Base-by-base conservation (phyloP, 1,284 basidiomycete species). In the Cystobasidiaceae sp. region DNA sequence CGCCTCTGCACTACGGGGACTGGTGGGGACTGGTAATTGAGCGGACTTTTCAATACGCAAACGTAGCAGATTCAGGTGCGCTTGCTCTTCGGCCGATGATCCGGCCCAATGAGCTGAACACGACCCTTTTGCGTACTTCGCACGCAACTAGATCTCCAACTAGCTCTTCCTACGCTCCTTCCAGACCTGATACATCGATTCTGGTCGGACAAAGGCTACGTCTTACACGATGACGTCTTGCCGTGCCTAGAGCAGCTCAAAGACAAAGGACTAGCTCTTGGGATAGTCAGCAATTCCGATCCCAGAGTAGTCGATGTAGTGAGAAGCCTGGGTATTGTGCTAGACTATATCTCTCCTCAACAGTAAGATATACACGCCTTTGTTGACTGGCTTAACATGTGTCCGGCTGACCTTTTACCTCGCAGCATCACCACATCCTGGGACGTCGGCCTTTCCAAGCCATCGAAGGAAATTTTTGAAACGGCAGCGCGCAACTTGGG, bases 21-120 rank as follows among this genome's bases (percentile, higher is more conserved):
- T 73, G 72, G 72, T 73, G 72, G 72, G 15, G 37, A 15, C 50
- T 51, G 9, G 68, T 71, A n/a, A 72, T 72, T 23, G 56, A 56
- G 32, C 57, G 68, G 2, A 70, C 70, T 0, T 71, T 72, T 44
- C 52, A 57, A 1, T 30, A 66, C 28, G 69, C 71, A 0, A 65
- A 69, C 23, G 67, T 71, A 6, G 11, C 66, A 2, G 27, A 37
- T 2, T 8, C 39, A 13, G 52, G 71, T 71, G 13, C 23, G 67
- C 41, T 6, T 30, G 5, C 23, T 50, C 7, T 13, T 19, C 39
- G 50, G 6, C 2, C 30, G 15, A 13, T 49, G 21, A 19, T 25
- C 5, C n/a, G 19, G 11, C 7, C 28, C 8, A 27, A 28, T 30
- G 8, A 7, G 13, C 48, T 27, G 17, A 27, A 5, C 25, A 19